These are phyloP conservation scores for Macrophomina phaseolina DNA, from an alignment of 2,329 filamentous ascomycete genomes.

Conservation along the genomic window DNA sequence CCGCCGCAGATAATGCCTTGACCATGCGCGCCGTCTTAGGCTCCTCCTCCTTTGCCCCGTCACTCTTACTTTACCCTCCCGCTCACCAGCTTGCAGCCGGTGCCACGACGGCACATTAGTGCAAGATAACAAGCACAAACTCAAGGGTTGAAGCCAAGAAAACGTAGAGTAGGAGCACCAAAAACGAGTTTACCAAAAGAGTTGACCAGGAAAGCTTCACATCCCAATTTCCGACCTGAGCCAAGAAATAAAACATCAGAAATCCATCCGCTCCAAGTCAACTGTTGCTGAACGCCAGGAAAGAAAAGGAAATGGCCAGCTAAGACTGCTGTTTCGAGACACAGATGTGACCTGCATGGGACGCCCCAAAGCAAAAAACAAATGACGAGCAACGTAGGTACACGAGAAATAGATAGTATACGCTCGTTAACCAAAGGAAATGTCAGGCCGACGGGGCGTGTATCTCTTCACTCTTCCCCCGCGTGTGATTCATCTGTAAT, in stretches of 20 bases:
- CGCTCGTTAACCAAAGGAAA: constrained; percentile 18
- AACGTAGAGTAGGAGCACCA: constrained; percentile 16
- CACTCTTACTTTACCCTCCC: background rate
- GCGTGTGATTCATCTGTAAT: background rate
- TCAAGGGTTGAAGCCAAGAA: constrained; percentile 13
- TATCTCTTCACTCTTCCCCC: constrained; percentile 8
- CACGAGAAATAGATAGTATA: constrained; percentile 25
- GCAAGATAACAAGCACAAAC: constrained; percentile 11
- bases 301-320: constrained; percentile 5
- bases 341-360: background rate
- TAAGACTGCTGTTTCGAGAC: constrained; percentile 6
- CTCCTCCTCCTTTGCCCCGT: background rate
- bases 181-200: constrained; percentile 4
- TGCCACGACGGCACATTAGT: background rate
- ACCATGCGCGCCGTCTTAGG: constrained; percentile 10
- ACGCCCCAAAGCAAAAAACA: constrained; percentile 9
- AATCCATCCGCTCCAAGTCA: constrained; percentile 16
- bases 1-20: constrained; percentile 13
- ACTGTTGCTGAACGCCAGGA: constrained; percentile 24
- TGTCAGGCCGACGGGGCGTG: background rate
- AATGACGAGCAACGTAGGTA: constrained; percentile 23
- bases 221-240: constrained; percentile 8
- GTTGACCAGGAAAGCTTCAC: constrained; percentile 11
- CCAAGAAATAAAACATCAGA: constrained; percentile 4
- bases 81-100: background rate